Conservation (phyloP, 2,329 filamentous ascomycete species). For the Knoxdaviesia proteae region DNA sequence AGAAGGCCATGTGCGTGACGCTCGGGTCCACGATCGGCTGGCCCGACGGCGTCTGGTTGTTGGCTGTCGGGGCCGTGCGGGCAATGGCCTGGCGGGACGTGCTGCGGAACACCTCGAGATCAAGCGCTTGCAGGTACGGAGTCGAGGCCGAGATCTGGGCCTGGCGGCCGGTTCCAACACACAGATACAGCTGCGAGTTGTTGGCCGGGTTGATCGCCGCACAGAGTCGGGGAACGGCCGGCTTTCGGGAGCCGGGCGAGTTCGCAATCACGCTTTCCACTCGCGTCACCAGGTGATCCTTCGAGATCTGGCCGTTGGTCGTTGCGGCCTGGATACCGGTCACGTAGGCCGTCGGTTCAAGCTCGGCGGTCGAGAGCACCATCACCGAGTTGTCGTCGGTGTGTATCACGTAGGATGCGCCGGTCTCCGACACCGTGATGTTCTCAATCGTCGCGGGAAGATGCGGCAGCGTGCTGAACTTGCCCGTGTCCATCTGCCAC, state of each 20-base stretch:
- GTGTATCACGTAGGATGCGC: slow-evolving; percentile 65
- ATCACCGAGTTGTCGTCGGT: slow-evolving; percentile 85
- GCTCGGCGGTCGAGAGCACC: slow-evolving; percentile 72
- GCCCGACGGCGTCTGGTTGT: slow-evolving; percentile 48
- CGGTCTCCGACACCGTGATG: slow-evolving; percentile 59
- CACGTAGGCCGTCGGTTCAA: slow-evolving; percentile 67
- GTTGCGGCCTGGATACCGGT: slow-evolving; percentile 56
- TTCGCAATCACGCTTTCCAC: slow-evolving; percentile 15
- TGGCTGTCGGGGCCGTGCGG: slow-evolving; percentile 66
- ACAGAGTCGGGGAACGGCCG: too few species aligned
- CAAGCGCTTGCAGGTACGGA: slow-evolving; percentile 60
- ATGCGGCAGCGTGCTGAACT: slow-evolving; percentile 73
- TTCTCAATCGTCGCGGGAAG: slow-evolving; percentile 69
- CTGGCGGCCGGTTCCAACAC: slow-evolving; percentile 41
- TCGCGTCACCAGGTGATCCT: slow-evolving; percentile 31
- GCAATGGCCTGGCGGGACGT: slow-evolving; percentile 74
- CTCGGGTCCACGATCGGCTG: slow-evolving; percentile 56
- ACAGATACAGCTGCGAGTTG: slow-evolving; percentile 44
- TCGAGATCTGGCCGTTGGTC: slow-evolving; percentile 25
- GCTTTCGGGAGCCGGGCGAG: slow-evolving; percentile 20
- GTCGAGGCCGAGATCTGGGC: slow-evolving; percentile 27
- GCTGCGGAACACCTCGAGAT: slow-evolving; percentile 59
- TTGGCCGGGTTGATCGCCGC: slow-evolving; percentile 40
- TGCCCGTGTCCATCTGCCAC: slow-evolving; percentile 81
- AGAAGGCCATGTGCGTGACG: slow-evolving; percentile 55